These are phyloP conservation scores for Xylaria scruposa DNA, from an alignment of 495 filamentous ascomycete genomes.

Conservation along the genomic window DNA sequence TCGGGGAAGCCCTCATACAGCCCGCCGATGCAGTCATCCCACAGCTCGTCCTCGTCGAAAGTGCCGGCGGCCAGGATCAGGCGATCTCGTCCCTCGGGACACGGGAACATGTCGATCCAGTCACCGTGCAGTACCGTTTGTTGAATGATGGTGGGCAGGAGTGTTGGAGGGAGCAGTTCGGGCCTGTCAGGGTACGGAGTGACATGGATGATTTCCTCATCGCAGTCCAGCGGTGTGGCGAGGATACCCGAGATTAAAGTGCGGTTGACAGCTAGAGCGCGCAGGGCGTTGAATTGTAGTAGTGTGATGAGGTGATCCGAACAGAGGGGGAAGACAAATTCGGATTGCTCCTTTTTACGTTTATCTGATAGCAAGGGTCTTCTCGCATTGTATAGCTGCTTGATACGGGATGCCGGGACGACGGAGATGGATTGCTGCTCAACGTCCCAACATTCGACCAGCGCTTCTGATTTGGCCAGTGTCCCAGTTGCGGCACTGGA, in stretches of 20 bases:
- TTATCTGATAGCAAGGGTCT: conserved; percentile 38
- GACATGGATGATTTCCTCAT: conserved; percentile 43
- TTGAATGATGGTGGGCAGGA: conserved; percentile 49
- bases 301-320: conserved; percentile 53
- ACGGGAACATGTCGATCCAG: conserved; percentile 52
- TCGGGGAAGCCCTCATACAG: conserved; percentile 51
- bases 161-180: conserved; percentile 36
- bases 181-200: conserved; percentile 39
- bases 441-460: conserved; percentile 50
- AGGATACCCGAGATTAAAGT: conserved; percentile 46
- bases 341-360: conserved; percentile 37
- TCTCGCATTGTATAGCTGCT: conserved; percentile 49
- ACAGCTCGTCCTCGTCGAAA: conserved; percentile 52
- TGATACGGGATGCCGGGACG: conserved; percentile 45
- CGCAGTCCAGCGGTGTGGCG: conserved; percentile 37
- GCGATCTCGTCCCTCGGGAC: conserved; percentile 45
- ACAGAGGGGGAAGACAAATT: conserved; percentile 48
- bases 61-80: conserved; percentile 46
- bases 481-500: conserved; percentile 33
- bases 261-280: conserved; percentile 47
- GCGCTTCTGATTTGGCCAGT: conserved; percentile 41
- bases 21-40: conserved; percentile 48
- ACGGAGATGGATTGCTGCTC: conserved; percentile 43
- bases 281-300: conserved; percentile 53
- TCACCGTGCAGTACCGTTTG: conserved; percentile 45